Percentiles rank a stretch among this genome's conserved stretches.
phyloP scores from a whole-genome alignment of 2,329 filamentous ascomycete species.

The Celoporthe dispersa region DNA sequence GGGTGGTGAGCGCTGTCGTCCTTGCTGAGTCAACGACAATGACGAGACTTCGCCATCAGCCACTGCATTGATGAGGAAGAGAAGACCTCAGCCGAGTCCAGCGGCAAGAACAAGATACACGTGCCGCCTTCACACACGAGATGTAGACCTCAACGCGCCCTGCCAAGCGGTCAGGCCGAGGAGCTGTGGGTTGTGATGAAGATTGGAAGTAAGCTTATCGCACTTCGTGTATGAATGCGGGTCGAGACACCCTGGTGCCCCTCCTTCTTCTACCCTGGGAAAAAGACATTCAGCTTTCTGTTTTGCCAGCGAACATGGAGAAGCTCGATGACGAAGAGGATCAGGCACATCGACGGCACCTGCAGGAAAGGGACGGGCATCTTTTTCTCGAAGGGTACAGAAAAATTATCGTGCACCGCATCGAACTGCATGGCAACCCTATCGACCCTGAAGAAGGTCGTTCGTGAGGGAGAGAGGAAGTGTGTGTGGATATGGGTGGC shows the following conservation, averaged over 20 bases:
- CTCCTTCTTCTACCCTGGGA: background rate
- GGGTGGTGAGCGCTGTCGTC: background rate
- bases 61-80: background rate
- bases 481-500: slow-evolving; percentile 2
- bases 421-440: background rate
- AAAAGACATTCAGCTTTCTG: background rate
- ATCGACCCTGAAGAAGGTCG: background rate
- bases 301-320: background rate
- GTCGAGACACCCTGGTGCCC: background rate
- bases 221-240: background rate
- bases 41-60: background rate
- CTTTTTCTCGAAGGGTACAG: background rate
- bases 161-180: slow-evolving; percentile 1
- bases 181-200: background rate
- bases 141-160: background rate
- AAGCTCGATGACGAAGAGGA: background rate
- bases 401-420: background rate
- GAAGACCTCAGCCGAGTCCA: background rate
- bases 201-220: slow-evolving; percentile 9
- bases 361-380: background rate
- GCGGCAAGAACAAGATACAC: background rate
- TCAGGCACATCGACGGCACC: background rate
- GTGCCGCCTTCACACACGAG: background rate
- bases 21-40: background rate
- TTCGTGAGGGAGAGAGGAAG: background rate